Evolutionary conservation across 257 asterid genomes (phyloP), one percentile per base, ranked within the genome.

Genomic region (Solanum etuberosum): DNA sequence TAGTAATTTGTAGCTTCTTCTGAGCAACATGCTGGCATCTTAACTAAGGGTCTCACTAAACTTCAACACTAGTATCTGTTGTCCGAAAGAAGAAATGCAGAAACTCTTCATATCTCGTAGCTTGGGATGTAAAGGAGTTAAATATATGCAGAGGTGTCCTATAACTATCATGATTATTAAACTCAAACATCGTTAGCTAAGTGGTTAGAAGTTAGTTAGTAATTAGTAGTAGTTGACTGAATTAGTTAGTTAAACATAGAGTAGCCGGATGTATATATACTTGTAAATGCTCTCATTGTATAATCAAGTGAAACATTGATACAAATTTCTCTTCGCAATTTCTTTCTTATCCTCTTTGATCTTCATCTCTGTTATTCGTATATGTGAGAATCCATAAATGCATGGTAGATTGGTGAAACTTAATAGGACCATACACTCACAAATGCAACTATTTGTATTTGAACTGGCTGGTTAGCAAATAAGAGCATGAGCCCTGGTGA

Each of bases 401-500:
- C 81, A 0, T 37, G 82, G 48, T 11, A 73, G 31, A 35, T 21
- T 73, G 32, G 82, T 73, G 82, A 73, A 73, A 73, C 80, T 72
- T 72, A 34, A 34, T 72, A 71, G 51, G 38, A 78, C 14, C 84
- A 8, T 59, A 76, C 8, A 13, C 59, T 38, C 83, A 76, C 54
- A 38, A 76, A 11, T 40, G 34, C 34, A 76, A 76, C 35, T n/a
- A 77, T 42, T 77, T 77, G 67, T 18, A 46, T 46, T 31, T 18
- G 68, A 48, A 48, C 68, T 48, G 31, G 68, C 85, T 81, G 68
- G 67, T 37, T 85, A 78, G 38, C 84, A 89, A 13, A 31, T 68
- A 77, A 93, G 87, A 73, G 94, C 76, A 67, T 92, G 98, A 89
- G 99, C 93, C 88, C 95, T 95, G 3, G 95, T 93, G 91, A 95